phyloP scores from a whole-genome alignment of 805 yeast genomes.

The Tetrapisispora taiwanensis region DNA sequence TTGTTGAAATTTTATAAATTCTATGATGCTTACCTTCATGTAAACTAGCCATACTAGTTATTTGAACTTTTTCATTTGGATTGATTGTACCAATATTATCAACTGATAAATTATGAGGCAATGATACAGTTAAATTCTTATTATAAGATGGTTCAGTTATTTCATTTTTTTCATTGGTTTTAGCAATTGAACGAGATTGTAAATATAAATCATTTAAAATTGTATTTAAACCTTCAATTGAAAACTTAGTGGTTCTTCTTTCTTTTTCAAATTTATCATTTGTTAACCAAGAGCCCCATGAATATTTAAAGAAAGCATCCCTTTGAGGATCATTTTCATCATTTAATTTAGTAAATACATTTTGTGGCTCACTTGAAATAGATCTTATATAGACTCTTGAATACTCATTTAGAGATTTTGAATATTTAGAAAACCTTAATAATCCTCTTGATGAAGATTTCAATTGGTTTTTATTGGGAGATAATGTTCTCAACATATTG shows the following conservation, averaged over 20 bases:
- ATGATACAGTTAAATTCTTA: slow-evolving; percentile 33
- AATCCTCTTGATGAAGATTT: too few species aligned
- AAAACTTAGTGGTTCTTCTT: slow-evolving; percentile 69
- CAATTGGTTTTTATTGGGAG: background rate
- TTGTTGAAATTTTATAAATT: slow-evolving; percentile 62
- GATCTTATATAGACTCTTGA: slow-evolving; percentile 11
- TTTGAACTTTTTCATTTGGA: slow-evolving; percentile 35
- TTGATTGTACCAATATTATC: slow-evolving; percentile 36
- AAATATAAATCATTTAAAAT: slow-evolving; percentile 38
- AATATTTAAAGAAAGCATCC: slow-evolving; percentile 67
- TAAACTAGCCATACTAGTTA: slow-evolving; percentile 68
- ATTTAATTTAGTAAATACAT: slow-evolving; percentile 40
- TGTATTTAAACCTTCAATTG: slow-evolving; percentile 62
- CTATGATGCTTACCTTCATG: slow-evolving; percentile 95
- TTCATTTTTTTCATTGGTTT: slow-evolving; percentile 14
- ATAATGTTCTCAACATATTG: background rate
- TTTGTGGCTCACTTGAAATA: slow-evolving; percentile 27
- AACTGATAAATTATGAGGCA: slow-evolving; percentile 40
- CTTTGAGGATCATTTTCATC: slow-evolving; percentile 60
- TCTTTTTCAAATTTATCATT: slow-evolving; percentile 67
- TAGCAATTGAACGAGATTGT: slow-evolving; percentile 30
- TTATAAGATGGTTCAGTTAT: slow-evolving; percentile 32
- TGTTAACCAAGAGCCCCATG: slow-evolving; percentile 93
- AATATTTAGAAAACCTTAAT: background rate
- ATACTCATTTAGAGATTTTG: background rate